Conservation (phyloP, 352 stramenopile species). For the Pythium sp. region DNA sequence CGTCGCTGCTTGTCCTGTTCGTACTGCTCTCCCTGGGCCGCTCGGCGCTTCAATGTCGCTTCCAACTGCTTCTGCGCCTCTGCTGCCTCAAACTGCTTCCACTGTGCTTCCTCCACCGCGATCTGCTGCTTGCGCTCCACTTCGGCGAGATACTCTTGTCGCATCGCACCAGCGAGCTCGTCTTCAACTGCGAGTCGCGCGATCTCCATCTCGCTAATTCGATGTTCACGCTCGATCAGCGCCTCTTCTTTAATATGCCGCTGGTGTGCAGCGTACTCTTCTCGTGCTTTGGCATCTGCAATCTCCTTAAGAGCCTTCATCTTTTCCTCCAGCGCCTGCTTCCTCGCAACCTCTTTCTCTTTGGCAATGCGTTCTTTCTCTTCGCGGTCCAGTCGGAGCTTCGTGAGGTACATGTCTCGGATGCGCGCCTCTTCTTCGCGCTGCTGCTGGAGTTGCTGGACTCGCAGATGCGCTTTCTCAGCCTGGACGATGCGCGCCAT, state of each 20-base stretch:
- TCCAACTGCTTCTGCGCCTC: conserved; percentile 51
- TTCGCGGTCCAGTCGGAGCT: conserved; percentile 38
- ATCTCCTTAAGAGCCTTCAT: conserved; percentile 66
- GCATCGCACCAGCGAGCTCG: conserved; percentile 28
- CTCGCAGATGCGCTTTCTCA: conserved; percentile 29
- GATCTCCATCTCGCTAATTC: conserved; percentile 31
- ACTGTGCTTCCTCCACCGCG: conserved; percentile 54
- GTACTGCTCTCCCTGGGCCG: conserved; percentile 58
- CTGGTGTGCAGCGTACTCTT: conserved; percentile 42
- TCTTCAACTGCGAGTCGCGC: conserved; percentile 55
- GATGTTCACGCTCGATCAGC: conserved; percentile 32
- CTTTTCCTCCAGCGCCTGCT: conserved; percentile 42
- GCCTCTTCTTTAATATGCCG: conserved; percentile 37
- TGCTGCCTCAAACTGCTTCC: conserved; percentile 48
- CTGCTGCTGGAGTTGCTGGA: conserved; percentile 29
- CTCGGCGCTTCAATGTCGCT: conserved; percentile 41
- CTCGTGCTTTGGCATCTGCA: conserved; percentile 49
- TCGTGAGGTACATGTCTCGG: conserved; percentile 49
- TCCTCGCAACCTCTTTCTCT: conserved; percentile 43
- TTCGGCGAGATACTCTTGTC: conserved; percentile 37
- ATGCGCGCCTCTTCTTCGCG: conserved; percentile 47
- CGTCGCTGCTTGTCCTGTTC: conserved; percentile 58
- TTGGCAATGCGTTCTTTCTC: conserved; percentile 37
- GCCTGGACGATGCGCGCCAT: conserved; percentile 40
- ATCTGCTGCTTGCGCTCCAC: conserved; percentile 45